Conservation (phyloP, 2,329 filamentous ascomycete genomes). For the Samsoniella hepiali region DNA sequence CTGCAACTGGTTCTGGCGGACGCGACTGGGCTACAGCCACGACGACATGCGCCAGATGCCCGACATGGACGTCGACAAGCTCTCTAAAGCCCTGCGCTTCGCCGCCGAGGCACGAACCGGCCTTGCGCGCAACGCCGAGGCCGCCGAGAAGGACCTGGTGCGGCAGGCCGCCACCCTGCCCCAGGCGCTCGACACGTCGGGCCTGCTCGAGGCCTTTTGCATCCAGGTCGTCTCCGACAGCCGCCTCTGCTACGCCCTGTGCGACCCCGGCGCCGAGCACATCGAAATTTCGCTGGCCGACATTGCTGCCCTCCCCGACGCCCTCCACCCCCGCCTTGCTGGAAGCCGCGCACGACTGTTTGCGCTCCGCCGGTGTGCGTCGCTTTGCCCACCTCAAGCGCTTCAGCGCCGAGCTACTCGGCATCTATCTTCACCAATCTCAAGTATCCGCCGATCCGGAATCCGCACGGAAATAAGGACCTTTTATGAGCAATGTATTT, state of each 20-base stretch:
- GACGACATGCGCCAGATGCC: slow-evolving; percentile 22
- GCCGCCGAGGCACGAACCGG: background rate
- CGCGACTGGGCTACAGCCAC: slow-evolving; percentile 41
- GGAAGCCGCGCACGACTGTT: slow-evolving; percentile 7
- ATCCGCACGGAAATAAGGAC: slow-evolving; percentile 5
- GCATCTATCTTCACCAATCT: slow-evolving; percentile 16
- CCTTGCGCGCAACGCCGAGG: background rate
- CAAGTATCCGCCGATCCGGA: slow-evolving; percentile 5
- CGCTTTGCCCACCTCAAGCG: slow-evolving; percentile 16
- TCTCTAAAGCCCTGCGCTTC: slow-evolving; percentile 4
- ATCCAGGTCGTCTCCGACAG: slow-evolving; percentile 6
- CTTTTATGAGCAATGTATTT: background rate
- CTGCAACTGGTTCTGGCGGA: slow-evolving; percentile 49
- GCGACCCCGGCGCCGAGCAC: slow-evolving; percentile 1
- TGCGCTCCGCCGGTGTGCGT: slow-evolving; percentile 8
- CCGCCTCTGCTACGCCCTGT: slow-evolving; percentile 2
- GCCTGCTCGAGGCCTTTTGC: slow-evolving; percentile 17
- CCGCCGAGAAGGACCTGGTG: background rate
- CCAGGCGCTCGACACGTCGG: slow-evolving; percentile 7
- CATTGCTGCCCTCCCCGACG: background rate
- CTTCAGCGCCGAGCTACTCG: slow-evolving; percentile 14
- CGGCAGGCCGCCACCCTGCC: slow-evolving; percentile 5
- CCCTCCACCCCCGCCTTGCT: slow-evolving; percentile 10
- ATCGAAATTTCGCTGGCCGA: slow-evolving; percentile 14
- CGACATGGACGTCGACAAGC: slow-evolving; percentile 13